Evolutionary conservation across 2,329 filamentous ascomycete genomes (phyloP).

Genomic region (Alternaria ventricosa): DNA sequence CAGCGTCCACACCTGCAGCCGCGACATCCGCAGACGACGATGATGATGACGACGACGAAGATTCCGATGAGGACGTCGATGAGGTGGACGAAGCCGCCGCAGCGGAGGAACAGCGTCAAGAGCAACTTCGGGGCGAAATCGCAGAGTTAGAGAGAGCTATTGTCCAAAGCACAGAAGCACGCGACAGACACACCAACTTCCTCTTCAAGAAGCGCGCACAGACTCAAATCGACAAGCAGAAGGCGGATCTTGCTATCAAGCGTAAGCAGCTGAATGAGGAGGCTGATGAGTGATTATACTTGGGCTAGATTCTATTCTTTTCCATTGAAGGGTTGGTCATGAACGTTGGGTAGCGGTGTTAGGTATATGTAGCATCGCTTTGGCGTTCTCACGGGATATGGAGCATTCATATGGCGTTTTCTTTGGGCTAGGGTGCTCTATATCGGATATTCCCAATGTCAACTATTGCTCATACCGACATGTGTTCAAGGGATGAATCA

Average conservation of each 20-base stretch:
- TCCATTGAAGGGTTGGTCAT: neutral
- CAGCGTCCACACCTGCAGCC: constrained; percentile 39
- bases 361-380: neutral
- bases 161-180: constrained; percentile 50
- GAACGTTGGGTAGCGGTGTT: neutral
- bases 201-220: constrained; percentile 59
- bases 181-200: constrained; percentile 54
- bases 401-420: neutral
- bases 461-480: neutral
- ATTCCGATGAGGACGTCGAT: constrained; percentile 53
- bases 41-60: constrained; percentile 54
- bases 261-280: constrained; percentile 56
- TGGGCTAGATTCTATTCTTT: too few species aligned
- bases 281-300: constrained; percentile 21
- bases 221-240: constrained; percentile 57
- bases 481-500: neutral
- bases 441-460: neutral
- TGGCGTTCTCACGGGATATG: neutral
- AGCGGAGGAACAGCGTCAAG: constrained; percentile 53
- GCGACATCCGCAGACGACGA: constrained; percentile 50
- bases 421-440: neutral
- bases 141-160: constrained; percentile 61
- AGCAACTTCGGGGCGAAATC: constrained; percentile 61
- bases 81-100: constrained; percentile 57
- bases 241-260: constrained; percentile 58